These are phyloP conservation scores for Penicillium griseofulvum DNA, from an alignment of 2,329 filamentous ascomycete genomes.

Conservation along the genomic window DNA sequence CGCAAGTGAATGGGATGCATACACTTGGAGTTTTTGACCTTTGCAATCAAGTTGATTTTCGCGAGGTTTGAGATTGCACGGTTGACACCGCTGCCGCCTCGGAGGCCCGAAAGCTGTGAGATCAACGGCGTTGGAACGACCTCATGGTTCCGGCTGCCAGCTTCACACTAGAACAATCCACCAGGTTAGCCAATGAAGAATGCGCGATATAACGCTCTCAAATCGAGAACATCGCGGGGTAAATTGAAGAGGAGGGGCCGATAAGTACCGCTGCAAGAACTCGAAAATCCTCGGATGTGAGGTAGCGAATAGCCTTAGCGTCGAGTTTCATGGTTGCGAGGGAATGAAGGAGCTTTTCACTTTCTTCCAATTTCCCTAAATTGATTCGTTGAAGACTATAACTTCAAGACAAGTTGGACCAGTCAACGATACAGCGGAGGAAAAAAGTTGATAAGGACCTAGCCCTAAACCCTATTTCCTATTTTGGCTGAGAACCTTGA, in stretches of 20 bases:
- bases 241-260: slow-evolving; percentile 31
- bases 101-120: slow-evolving; percentile 74
- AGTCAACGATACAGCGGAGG: slow-evolving; percentile 17
- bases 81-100: slow-evolving; percentile 75
- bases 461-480: slow-evolving; percentile 44
- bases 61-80: slow-evolving; percentile 85
- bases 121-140: slow-evolving; percentile 90
- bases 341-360: slow-evolving; percentile 4
- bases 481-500: slow-evolving; percentile 19
- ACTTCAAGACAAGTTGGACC: slow-evolving; percentile 2
- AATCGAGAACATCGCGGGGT: slow-evolving; percentile 21
- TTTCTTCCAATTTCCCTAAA: background rate
- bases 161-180: slow-evolving; percentile 66
- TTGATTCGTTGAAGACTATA: background rate
- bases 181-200: slow-evolving; percentile 6
- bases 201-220: background rate
- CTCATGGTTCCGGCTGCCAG: slow-evolving; percentile 94
- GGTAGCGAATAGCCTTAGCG: slow-evolving; percentile 87
- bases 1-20: slow-evolving; percentile 11
- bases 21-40: slow-evolving; percentile 90
- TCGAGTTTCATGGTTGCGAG: slow-evolving; percentile 78
- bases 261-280: slow-evolving; percentile 78
- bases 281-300: slow-evolving; percentile 90
- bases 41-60: slow-evolving; percentile 86
- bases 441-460: slow-evolving; percentile 31